phyloP scores from a whole-genome alignment of 805 yeast genomes.

The Suhomyces sp. region DNA sequence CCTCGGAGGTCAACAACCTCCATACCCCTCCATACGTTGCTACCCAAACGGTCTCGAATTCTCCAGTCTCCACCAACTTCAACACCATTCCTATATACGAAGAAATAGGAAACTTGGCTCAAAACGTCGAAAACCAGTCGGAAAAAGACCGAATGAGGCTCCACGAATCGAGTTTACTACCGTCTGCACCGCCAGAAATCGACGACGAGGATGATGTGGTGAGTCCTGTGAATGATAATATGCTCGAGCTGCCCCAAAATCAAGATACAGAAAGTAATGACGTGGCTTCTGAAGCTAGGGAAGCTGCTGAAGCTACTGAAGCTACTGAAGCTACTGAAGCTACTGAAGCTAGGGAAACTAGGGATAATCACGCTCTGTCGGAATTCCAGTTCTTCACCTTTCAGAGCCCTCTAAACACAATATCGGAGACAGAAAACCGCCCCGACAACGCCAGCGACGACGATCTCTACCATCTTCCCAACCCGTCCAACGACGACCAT shows the following conservation, averaged over 20 bases:
- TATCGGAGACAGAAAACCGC: slow-evolving; percentile 3
- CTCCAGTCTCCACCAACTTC: slow-evolving; percentile 3
- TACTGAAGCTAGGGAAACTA: no score
- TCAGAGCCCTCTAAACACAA: slow-evolving; percentile 5
- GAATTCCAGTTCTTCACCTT: slow-evolving; percentile 9
- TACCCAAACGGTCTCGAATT: slow-evolving; percentile 1
- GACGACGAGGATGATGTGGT: slow-evolving; percentile 20
- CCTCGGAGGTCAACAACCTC: slow-evolving; percentile 7
- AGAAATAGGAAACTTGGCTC: not conserved
- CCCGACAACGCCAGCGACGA: slow-evolving; percentile 10
- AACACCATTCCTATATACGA: slow-evolving; percentile 7
- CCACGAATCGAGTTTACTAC: slow-evolving; percentile 58
- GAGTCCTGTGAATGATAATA: slow-evolving; percentile 7
- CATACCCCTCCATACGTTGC: slow-evolving; percentile 31
- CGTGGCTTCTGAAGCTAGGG: no score
- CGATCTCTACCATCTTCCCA: slow-evolving; percentile 15
- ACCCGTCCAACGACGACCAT: slow-evolving; percentile 12
- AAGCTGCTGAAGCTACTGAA: no score
- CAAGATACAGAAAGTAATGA: no score
- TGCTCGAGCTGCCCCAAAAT: slow-evolving; percentile 5
- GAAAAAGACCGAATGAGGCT: slow-evolving; percentile 58
- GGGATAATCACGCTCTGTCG: no score
- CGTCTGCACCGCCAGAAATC: slow-evolving; percentile 48
- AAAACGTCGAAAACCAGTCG: slow-evolving; percentile 15
- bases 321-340: no score